phyloP scores from a whole-genome alignment of 306 rosid species.

The Glycine latifolia region DNA sequence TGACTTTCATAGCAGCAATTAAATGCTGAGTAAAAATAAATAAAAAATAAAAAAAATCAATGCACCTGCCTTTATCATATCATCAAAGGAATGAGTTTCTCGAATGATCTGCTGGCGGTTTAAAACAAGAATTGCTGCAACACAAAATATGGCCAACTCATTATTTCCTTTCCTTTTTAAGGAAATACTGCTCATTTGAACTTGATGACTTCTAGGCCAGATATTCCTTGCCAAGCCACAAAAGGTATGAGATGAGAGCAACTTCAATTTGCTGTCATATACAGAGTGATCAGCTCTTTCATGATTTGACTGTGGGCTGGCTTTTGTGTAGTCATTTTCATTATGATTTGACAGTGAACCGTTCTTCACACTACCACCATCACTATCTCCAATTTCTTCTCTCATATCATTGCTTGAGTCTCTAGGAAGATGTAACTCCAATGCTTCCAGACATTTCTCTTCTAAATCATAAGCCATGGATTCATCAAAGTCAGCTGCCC shows the following conservation, averaged over 20 bases:
- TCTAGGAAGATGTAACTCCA: constrained; percentile 70
- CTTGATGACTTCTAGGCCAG: constrained; percentile 66
- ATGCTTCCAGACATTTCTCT: constrained; percentile 72
- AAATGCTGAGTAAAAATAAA: neutral
- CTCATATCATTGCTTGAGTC: constrained; percentile 55
- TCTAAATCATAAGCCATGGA: constrained; percentile 67
- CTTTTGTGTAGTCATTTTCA: constrained; percentile 53
- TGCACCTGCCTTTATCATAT: constrained; percentile 87
- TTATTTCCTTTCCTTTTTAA: constrained; percentile 69
- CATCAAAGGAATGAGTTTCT: constrained; percentile 86
- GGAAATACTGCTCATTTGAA: constrained; percentile 57
- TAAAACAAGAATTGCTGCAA: constrained; percentile 82
- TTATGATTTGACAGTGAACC: constrained; percentile 56
- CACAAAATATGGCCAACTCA: constrained; percentile 84
- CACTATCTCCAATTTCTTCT: constrained; percentile 56
- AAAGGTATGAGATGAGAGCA: constrained; percentile 63
- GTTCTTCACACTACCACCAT: constrained; percentile 52
- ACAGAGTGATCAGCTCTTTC: constrained; percentile 52
- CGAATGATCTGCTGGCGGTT: constrained; percentile 85
- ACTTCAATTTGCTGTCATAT: constrained; percentile 60
- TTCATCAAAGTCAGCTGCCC: constrained; percentile 98
- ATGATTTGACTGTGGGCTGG: constrained; percentile 51
- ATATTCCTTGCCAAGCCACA: constrained; percentile 83
- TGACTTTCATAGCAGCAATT: constrained; percentile 28
- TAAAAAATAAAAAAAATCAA: constrained; percentile 30